These are phyloP conservation scores for Ophiosphaerella narmari DNA, from an alignment of 2,329 filamentous ascomycete species.

Conservation along the genomic window DNA sequence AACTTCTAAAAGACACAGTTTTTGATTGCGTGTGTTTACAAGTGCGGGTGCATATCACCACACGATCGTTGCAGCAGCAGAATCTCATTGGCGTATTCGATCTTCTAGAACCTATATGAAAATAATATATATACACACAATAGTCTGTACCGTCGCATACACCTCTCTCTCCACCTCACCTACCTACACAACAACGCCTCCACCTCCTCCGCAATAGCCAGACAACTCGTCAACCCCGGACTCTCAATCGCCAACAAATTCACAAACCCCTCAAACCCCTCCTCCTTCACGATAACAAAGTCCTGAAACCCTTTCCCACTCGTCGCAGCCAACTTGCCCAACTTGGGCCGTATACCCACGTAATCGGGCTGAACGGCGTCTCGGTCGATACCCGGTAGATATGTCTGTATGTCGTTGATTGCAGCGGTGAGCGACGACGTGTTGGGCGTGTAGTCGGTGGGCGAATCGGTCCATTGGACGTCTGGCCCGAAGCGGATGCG, in stretches of 20 bases:
- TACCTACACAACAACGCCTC: slow-evolving; percentile 57
- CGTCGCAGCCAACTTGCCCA: slow-evolving; percentile 66
- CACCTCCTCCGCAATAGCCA: slow-evolving; percentile 86
- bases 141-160: too few relatives aligned
- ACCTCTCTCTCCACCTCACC: too few relatives aligned
- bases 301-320: slow-evolving; percentile 74
- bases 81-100: too few relatives aligned
- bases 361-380: slow-evolving; percentile 77
- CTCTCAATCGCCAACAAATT: slow-evolving; percentile 94
- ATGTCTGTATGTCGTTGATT: slow-evolving; percentile 74
- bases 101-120: too few relatives aligned
- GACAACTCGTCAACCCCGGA: slow-evolving; percentile 82
- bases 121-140: too few relatives aligned
- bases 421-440: slow-evolving; percentile 67
- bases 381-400: slow-evolving; percentile 74
- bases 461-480: slow-evolving; percentile 84
- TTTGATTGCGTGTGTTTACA: too few relatives aligned
- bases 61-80: too few relatives aligned
- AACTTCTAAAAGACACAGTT: not conserved
- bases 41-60: too few relatives aligned
- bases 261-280: slow-evolving; percentile 80
- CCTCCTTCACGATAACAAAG: slow-evolving; percentile 78
- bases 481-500: slow-evolving; percentile 91
- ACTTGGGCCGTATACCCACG: slow-evolving; percentile 87
- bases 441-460: slow-evolving; percentile 72